Base-by-base conservation (phyloP, 345 rosid genomes). In the Trapa bicornis region DNA sequence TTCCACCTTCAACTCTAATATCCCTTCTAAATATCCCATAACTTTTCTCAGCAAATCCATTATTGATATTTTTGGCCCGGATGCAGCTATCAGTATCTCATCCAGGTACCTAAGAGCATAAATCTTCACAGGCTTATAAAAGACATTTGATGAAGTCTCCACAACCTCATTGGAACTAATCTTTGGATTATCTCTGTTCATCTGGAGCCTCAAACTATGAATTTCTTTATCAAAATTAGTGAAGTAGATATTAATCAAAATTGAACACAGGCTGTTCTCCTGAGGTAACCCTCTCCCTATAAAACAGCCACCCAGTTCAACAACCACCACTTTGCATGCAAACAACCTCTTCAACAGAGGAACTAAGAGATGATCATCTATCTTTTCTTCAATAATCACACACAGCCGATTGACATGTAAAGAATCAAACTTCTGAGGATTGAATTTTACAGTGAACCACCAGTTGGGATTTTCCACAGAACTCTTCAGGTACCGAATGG, bases 261-360 rank as follows among this genome's bases (percentile, higher is more conserved):
- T 80, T 0, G 92, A 77, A 67, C 75, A 80, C 83, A 93, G 68
- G 8, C 87, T 81, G 15, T 92, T 80, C 76, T 93, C 98, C 74
- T 93, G 97, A 68, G 98, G 97, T 61, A 88, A 80, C 12, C 98
- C 98, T 67, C 81, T 81, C n/a, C 97, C 94, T 38, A 81, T 73
- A 63, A 69, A 72, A 71, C 77, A 75, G 22, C 87, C 84, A 70
- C 96, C 96, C 5, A 90, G 66, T 53, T 88, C 92, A 45, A 93
- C 81, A 35, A 74, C 74, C 67, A 90, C 61, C n/a, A 77, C 80
- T 68, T 80, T 70, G 75, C 75, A 84, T 65, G 76, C 83, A 71
- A 93, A 85, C 47, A 93, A 70, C 77, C 67, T 81, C 80, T 69
- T 84, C 5, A 90, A 65, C 71, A 85, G 65, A 76, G 76, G 80